Conservation (phyloP, 2,329 filamentous ascomycete species). For the Penicillium palitans region DNA sequence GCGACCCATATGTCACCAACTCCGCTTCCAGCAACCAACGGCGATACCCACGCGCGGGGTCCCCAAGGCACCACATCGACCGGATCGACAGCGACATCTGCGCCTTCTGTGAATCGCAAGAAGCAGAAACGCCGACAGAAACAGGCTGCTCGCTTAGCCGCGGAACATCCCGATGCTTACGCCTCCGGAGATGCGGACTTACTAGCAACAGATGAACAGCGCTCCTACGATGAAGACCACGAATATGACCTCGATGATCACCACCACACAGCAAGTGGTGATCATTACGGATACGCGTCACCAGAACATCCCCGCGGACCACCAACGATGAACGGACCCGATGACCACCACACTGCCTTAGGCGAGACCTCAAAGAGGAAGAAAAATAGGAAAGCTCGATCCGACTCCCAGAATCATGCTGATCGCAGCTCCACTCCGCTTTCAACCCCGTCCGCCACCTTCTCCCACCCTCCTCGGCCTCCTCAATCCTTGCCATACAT, state of each 20-base stretch:
- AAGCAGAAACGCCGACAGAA: conserved; percentile 94
- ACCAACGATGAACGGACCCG: conserved; percentile 22
- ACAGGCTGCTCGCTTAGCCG: conserved; percentile 69
- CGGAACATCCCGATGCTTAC: conserved; percentile 47
- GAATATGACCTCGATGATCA: conserved; percentile 38
- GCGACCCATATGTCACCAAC: conserved; percentile 29
- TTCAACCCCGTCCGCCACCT: conserved; percentile 47
- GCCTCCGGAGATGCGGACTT: conserved; percentile 29
- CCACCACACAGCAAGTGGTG: conserved; percentile 52
- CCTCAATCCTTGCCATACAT: conserved; percentile 47
- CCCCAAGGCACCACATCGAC: conserved; percentile 20
- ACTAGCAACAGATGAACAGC: conserved; percentile 29
- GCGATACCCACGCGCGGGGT: conserved; percentile 29
- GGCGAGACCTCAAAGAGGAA: conserved; percentile 45
- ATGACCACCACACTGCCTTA: conserved; percentile 23
- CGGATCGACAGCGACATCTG: conserved; percentile 13
- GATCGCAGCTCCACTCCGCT: conserved; percentile 43
- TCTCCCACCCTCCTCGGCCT: conserved; percentile 43
- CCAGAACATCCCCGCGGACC: conserved; percentile 19
- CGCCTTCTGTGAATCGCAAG: conserved; percentile 71
- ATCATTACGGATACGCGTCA: conserved; percentile 55
- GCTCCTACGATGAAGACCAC: conserved; percentile 33
- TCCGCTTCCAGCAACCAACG: conserved; percentile 33
- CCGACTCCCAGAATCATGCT: conserved; percentile 37
- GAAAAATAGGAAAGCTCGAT: conserved; percentile 41